These are phyloP conservation scores for Ophiosphaerella narmari DNA, from an alignment of 2,329 filamentous ascomycete species.

Conservation along the genomic window DNA sequence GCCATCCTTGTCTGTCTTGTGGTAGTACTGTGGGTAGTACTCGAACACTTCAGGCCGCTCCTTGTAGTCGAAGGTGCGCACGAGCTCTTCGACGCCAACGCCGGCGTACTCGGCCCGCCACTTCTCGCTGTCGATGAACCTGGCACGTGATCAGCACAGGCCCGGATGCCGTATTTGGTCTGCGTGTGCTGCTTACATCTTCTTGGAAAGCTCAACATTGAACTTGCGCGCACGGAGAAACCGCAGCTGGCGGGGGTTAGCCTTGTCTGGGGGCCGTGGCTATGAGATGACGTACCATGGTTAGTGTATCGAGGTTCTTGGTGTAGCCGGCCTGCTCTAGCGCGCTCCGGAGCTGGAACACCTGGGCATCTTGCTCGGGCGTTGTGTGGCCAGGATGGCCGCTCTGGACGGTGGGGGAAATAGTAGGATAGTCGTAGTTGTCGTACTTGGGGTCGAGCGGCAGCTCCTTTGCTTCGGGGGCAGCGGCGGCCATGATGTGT, in stretches of 20 bases:
- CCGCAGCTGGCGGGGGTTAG: conserved; percentile 64
- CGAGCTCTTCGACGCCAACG: conserved; percentile 72
- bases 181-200: conserved; percentile 70
- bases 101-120: conserved; percentile 84
- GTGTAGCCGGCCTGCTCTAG: conserved; percentile 84
- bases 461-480: conserved; percentile 36
- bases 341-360: conserved; percentile 80
- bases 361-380: conserved; percentile 83
- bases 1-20: conserved; percentile 97
- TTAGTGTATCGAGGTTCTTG: conserved; percentile 88
- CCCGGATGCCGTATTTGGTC: neutral
- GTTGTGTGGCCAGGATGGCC: conserved; percentile 91
- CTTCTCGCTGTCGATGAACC: conserved; percentile 88
- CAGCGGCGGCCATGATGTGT: conserved; percentile 39
- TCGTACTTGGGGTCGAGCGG: conserved; percentile 88
- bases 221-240: conserved; percentile 96
- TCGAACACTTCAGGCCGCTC: conserved; percentile 84
- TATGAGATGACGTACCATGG: conserved; percentile 64
- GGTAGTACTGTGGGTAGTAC: conserved; percentile 98
- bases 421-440: conserved; percentile 89
- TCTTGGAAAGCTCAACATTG: conserved; percentile 79
- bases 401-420: conserved; percentile 67
- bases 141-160: conserved; percentile 49
- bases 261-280: neutral
- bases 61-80: conserved; percentile 81